Evolutionary conservation across 2,329 filamentous ascomycete genomes (phyloP).

Genomic region (Fusarium annulatum): DNA sequence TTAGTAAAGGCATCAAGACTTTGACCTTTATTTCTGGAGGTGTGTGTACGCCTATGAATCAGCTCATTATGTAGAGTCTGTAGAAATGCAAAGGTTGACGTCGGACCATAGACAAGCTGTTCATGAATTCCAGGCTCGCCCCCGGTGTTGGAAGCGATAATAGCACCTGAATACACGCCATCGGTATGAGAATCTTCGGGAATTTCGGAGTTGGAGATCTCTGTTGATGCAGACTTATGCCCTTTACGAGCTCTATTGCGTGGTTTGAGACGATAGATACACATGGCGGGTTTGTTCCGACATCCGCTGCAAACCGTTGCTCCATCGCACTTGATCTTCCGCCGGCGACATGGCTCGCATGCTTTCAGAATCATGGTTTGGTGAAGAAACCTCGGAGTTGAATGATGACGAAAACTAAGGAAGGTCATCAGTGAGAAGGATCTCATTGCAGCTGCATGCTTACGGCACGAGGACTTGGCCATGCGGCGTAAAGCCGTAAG

Average conservation of each 20-base stretch:
- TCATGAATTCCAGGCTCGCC: rapidly evolving
- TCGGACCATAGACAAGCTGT: background rate
- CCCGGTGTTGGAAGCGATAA: background rate
- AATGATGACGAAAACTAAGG: rapidly evolving
- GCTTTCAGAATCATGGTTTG: background rate
- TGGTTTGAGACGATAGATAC: background rate
- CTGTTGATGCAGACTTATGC: rapidly evolving
- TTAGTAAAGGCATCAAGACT: background rate
- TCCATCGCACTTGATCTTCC: background rate
- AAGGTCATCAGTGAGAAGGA: background rate
- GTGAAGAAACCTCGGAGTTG: too few relatives aligned
- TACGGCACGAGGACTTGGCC: background rate
- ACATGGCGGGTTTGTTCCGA: rapidly evolving
- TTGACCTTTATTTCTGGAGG: rapidly evolving
- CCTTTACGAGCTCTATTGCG: rapidly evolving
- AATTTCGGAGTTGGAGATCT: rapidly evolving
- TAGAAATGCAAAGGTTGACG: background rate
- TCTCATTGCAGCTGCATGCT: background rate
- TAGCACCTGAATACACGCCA: too few relatives aligned
- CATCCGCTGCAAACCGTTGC: background rate
- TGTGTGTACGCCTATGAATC: too few relatives aligned
- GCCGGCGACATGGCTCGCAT: background rate
- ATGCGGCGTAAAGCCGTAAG: background rate
- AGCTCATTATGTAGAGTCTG: background rate
- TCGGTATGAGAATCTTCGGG: background rate